phyloP scores from a whole-genome alignment of 208 protist species.

The Borovskyia barvae region DNA sequence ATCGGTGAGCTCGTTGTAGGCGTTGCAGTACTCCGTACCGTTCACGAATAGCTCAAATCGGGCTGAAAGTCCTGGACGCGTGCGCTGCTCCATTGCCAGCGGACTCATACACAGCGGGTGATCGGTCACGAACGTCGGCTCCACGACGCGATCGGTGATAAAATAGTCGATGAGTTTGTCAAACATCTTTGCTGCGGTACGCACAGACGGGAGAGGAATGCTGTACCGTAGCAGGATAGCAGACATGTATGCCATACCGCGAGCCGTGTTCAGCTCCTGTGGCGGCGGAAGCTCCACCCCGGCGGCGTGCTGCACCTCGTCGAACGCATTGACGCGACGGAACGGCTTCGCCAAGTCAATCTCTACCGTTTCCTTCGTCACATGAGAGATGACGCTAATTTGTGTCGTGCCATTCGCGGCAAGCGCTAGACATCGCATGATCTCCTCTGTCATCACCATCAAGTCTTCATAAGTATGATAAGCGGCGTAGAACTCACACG shows the following conservation, averaged over 20 bases:
- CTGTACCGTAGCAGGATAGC: constrained; percentile 83
- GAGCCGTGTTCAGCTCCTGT: constrained; percentile 73
- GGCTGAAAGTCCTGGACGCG: constrained; percentile 80
- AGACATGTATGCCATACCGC: constrained; percentile 77
- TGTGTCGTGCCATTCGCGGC: constrained; percentile 44
- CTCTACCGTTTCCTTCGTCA: constrained; percentile 20
- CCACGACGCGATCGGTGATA: constrained; percentile 85
- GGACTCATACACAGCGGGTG: constrained; percentile 94
- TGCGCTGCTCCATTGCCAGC: constrained; percentile 86
- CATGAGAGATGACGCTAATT: constrained; percentile 33
- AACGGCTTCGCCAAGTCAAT: constrained; percentile 92
- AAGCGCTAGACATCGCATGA: constrained; percentile 75
- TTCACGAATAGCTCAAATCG: constrained; percentile 97
- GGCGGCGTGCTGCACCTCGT: constrained; percentile 75
- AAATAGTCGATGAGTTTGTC: constrained; percentile 92
- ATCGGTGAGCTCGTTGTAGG: constrained; percentile 97
- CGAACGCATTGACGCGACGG: constrained; percentile 83
- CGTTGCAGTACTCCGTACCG: constrained; percentile 94
- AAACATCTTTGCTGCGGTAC: constrained; percentile 90
- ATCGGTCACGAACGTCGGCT: constrained; percentile 95
- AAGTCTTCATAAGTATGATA: constrained; percentile 95
- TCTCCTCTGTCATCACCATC: constrained; percentile 92
- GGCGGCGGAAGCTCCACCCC: constrained; percentile 74
- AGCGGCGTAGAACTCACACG: constrained; percentile 92
- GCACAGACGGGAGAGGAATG: constrained; percentile 75